A percentile compares a stretch with the other conserved stretches of the same genome.
phyloP scores from a whole-genome alignment of 1,284 basidiomycete species.

The Exobasidium rhododendri region DNA sequence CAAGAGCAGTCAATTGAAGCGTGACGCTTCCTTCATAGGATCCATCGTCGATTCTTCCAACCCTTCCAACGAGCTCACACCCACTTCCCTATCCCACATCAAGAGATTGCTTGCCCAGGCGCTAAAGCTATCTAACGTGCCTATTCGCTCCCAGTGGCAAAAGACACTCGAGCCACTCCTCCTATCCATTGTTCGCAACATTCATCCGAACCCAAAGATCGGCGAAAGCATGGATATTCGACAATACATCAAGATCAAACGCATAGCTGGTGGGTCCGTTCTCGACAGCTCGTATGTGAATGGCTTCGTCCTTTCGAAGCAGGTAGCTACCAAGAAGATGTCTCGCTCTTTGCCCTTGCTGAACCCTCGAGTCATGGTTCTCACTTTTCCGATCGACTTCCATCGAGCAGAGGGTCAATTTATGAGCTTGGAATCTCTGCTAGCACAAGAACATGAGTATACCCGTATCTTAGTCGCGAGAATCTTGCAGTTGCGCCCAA shows the following conservation, averaged over 20 bases:
- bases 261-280: slow-evolving; percentile 88
- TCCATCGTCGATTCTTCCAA: background rate
- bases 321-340: slow-evolving; percentile 85
- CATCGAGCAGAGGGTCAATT: slow-evolving; percentile 66
- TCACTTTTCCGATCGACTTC: slow-evolving; percentile 95
- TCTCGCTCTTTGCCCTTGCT: slow-evolving; percentile 60
- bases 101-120: background rate
- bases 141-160: slow-evolving; percentile 26
- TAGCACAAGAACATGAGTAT: slow-evolving; percentile 92
- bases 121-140: background rate
- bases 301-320: slow-evolving; percentile 88
- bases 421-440: slow-evolving; percentile 81
- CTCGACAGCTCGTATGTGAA: slow-evolving; percentile 93
- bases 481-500: slow-evolving; percentile 83
- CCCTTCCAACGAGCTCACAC: background rate
- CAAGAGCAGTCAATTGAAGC: background rate
- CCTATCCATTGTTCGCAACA: slow-evolving; percentile 40
- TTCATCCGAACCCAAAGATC: slow-evolving; percentile 55
- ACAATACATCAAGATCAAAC: slow-evolving; percentile 92
- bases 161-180: slow-evolving; percentile 43
- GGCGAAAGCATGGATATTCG: slow-evolving; percentile 88
- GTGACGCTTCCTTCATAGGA: background rate
- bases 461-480: slow-evolving; percentile 82
- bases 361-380: slow-evolving; percentile 88
- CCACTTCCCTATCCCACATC: background rate